Base-by-base conservation (phyloP, 306 rosid genomes). In the Pachyrhizus erosus region DNA sequence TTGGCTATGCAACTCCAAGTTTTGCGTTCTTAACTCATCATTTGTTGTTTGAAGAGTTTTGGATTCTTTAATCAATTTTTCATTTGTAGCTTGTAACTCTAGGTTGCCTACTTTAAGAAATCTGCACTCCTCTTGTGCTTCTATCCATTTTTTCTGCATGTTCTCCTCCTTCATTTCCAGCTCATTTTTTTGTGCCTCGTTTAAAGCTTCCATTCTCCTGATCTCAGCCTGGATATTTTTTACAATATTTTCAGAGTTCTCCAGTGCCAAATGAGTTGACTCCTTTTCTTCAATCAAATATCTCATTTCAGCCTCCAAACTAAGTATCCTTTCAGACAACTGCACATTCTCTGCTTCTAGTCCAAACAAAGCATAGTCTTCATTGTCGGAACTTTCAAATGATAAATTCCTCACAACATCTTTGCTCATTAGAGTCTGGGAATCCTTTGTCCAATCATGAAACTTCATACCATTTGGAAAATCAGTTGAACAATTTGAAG, bases 1-100 rank as follows among this genome's bases (percentile, higher is more conserved):
- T 52, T 82, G 77, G 83, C 64, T 48, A 9, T 82, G 81, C 52
- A 89, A 80, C 62, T 81, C 87, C 79, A 45, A 64, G 58, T 37
- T 91, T 67, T 82, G 85, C 81, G 73, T 82, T 80, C 90, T 86
- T 43, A 87, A 61, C 46, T 86, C 87, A n/a, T 58, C 84, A 80
- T 91, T 86, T 71, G 88, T 17, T 52, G 75, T 80, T 71, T 76
- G 78, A 66, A 87, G 85, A 73, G 66, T 61, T 81, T 54, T 77
- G n/a, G 79, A 71, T 39, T 87, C 87, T 76, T 82, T 66, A n/a
- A 76, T 65, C 81, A 91, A 52, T 10, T 76, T 77, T 29, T 73
- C 87, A 46, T 70, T 76, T 43, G 70, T 80, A 65, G 84, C 88
- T 68, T 87, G 82, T 80, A 89, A 69, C 43, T 87, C 34, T 18